Base-by-base conservation (phyloP, 1,284 basidiomycete species). In the Trichosporon faecale region DNA sequence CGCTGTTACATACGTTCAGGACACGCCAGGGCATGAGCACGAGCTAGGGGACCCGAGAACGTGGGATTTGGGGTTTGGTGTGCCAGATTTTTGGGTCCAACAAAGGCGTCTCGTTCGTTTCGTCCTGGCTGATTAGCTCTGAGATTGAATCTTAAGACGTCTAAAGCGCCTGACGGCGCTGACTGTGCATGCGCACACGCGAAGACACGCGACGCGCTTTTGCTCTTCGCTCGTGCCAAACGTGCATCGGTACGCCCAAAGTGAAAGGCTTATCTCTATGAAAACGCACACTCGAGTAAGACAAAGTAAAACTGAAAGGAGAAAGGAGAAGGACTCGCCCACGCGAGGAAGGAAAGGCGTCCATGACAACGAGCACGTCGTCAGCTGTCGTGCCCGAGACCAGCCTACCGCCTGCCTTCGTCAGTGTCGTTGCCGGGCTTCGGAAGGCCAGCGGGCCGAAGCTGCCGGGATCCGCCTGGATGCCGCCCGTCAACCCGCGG, bases 21-120 rank as follows among this genome's bases (percentile, higher is more conserved):
- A 52, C 3, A n/a, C 44, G 11, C 4, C 40, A 44, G 40, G 40
- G 40, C 18, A 33, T 18, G 40, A 44, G 40, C 40, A 44, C 18
- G 18, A n/a, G 18, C 40, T 44, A 21, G 23, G 49, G 49, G 49
- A 25, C 49, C 49, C 49, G 21, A 52, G 23, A 52, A 25, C 49
- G 49, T 52, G 49, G 49, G 49, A 52, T 52, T 25, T 52, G n/a
- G 49, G 49, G 49, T 21, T 52, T 25, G n/a, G 49, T 52, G 49
- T 52, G 49, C 49, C 49, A 52, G n/a, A 12, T 52, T 52, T 52
- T 52, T 52, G 49, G 49, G 49, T 52, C 49, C 49, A 52, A 25
- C 11, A 11, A 52, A 52, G 21, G 49, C 49, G 49, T 52, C 49
- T 21, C 49, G 49, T 52, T 25, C 23, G 49, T 52, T 25, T 52